Evolutionary conservation across 2,329 filamentous ascomycete genomes (phyloP).

Genomic region (Ophiostoma tasmaniense): DNA sequence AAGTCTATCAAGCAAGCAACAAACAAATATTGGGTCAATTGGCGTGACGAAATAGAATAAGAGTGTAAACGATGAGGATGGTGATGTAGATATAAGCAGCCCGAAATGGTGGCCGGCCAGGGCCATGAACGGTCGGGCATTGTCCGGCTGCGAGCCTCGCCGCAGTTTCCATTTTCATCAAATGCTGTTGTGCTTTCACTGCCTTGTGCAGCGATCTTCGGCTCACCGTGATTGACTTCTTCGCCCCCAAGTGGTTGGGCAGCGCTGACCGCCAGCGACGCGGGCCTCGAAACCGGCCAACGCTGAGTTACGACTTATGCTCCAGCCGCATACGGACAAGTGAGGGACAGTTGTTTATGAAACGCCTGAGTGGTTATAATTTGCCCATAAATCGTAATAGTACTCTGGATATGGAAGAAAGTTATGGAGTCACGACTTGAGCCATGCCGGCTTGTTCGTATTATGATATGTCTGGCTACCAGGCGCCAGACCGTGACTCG

Average conservation of each 20-base stretch:
- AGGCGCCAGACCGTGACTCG: not conserved
- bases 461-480: not conserved
- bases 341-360: not conserved
- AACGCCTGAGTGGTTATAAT: not conserved
- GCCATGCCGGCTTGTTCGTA: not conserved
- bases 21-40: not conserved
- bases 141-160: not conserved
- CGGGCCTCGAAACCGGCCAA: not conserved
- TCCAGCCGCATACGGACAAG: not conserved
- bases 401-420: not conserved
- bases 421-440: not conserved
- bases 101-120: not conserved
- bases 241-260: slow-evolving; percentile 1
- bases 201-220: not conserved
- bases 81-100: not conserved
- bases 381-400: not conserved
- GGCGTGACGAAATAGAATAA: not conserved
- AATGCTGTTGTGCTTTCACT: not conserved
- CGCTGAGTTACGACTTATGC: not conserved
- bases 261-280: not conserved
- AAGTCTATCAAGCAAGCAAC: not conserved
- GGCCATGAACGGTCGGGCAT: not conserved
- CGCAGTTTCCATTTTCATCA: not conserved
- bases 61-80: not conserved
- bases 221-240: not conserved